Percentiles rank a stretch among this genome's conserved stretches.
These are phyloP conservation scores for grape (Vitis vinifera) DNA, from an alignment of 164 flowering plant species.

Conservation along the genomic window DNA sequence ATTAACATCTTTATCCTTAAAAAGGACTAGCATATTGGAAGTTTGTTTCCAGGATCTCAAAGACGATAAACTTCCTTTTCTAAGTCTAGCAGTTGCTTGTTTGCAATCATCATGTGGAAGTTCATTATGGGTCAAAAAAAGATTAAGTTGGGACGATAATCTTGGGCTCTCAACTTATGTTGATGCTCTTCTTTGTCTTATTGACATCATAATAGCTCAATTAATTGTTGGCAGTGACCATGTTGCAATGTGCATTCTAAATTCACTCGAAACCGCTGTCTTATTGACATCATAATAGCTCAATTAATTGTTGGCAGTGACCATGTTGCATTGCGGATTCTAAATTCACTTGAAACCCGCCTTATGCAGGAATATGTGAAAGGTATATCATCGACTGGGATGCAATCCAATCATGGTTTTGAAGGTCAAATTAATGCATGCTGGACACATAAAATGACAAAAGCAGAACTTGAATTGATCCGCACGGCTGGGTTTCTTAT, in stretches of 20 bases:
- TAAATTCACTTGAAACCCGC: background rate
- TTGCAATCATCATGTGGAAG: no score
- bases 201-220: background rate
- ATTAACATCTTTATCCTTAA: no score
- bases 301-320: background rate
- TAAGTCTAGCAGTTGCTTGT: no score
- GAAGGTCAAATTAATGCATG: constrained; percentile 93
- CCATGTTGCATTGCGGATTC: background rate
- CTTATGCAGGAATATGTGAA: constrained; percentile 77
- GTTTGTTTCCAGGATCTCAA: no score
- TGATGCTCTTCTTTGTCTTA: no score
- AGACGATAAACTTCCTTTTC: no score
- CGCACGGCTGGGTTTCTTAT: constrained; percentile 72
- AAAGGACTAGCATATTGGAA: no score
- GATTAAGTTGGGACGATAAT: no score
- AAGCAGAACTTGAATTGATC: constrained; percentile 61
- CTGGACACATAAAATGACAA: constrained; percentile 83
- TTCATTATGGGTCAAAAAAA: no score
- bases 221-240: background rate
- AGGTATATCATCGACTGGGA: constrained; percentile 76
- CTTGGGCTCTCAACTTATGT: no score
- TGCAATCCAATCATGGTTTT: constrained; percentile 90
- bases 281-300: background rate
- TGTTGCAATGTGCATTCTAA: background rate
- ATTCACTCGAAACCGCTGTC: background rate